A percentile compares a stretch with the other conserved stretches of the same genome.
Evolutionary conservation across 768 basidiomycete genomes (phyloP).

Genomic region (Macrolepiota fuliginosa): DNA sequence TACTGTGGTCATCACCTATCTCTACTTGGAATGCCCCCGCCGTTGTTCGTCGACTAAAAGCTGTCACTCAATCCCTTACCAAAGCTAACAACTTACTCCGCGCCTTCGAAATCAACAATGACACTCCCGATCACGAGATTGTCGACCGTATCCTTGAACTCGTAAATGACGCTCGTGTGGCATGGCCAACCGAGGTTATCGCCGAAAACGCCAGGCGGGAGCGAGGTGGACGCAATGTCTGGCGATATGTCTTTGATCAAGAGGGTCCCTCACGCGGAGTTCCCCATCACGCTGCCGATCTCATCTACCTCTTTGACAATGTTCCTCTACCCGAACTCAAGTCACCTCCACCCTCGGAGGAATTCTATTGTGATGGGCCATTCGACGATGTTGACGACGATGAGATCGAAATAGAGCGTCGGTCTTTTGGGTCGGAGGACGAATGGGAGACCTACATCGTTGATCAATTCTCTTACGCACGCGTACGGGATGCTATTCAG

Average conservation of each 20-base stretch:
- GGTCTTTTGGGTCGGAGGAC: conserved; percentile 15
- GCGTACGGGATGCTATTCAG: conserved; percentile 71
- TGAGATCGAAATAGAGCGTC: conserved; percentile 6
- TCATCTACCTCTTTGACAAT: conserved; percentile 80
- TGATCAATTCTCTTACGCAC: conserved; percentile 62
- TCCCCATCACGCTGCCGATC: conserved; percentile 70
- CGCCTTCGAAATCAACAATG: conserved; percentile 66
- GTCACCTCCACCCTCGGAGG: conserved; percentile 15
- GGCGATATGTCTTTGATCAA: conserved; percentile 83
- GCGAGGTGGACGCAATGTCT: conserved; percentile 60
- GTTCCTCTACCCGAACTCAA: conserved; percentile 49
- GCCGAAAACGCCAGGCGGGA: conserved; percentile 47
- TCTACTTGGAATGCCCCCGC: conserved; percentile 63
- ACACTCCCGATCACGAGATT: conserved; percentile 65
- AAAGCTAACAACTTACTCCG: conserved; percentile 62
- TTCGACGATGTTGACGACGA: conserved; percentile 26
- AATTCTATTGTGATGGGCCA: conserved; percentile 29
- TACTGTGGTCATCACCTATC: conserved; percentile 57
- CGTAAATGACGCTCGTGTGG: conserved; percentile 70
- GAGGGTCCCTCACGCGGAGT: conserved; percentile 63
- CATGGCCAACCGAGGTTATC: conserved; percentile 74
- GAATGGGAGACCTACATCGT: conserved; percentile 59
- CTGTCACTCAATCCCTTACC: conserved; percentile 66
- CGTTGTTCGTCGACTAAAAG: conserved; percentile 66
- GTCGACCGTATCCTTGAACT: conserved; percentile 68